These are phyloP conservation scores for Globisporangium recalcitrans DNA, from an alignment of 352 stramenopile species.

Conservation along the genomic window DNA sequence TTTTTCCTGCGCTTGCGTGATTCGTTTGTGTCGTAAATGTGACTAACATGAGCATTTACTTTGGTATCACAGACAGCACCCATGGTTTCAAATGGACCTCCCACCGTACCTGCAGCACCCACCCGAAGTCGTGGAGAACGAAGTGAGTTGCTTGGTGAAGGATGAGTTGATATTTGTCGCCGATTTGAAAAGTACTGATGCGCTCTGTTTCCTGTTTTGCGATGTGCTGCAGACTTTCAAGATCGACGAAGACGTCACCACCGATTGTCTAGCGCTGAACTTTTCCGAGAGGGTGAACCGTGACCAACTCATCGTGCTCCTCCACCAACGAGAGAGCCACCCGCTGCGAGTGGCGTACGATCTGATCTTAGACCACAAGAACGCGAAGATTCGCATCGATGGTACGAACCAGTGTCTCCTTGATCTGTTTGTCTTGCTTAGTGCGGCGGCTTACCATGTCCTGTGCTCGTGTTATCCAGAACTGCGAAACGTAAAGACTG, in stretches of 20 bases:
- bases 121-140: conserved; percentile 94
- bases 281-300: conserved; percentile 41
- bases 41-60: background rate
- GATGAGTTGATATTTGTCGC: too few species aligned
- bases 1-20: background rate
- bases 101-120: conserved; percentile 96
- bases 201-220: background rate
- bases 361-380: conserved; percentile 97
- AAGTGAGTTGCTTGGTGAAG: conserved; percentile 46
- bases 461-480: conserved; percentile 33
- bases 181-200: background rate
- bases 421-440: background rate
- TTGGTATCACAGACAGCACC: conserved; percentile 71
- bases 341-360: conserved; percentile 95
- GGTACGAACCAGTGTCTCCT: conserved; percentile 25
- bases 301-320: conserved; percentile 52
- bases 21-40: background rate
- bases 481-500: conserved; percentile 60
- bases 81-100: conserved; percentile 98
- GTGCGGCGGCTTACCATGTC: background rate
- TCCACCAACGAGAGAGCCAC: conserved; percentile 55
- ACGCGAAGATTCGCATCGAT: conserved; percentile 91
- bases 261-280: conserved; percentile 50
- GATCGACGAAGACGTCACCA: conserved; percentile 72
- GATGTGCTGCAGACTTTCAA: conserved; percentile 52